phyloP scores from a whole-genome alignment of 257 asterid species.

The Solanum okadae region DNA sequence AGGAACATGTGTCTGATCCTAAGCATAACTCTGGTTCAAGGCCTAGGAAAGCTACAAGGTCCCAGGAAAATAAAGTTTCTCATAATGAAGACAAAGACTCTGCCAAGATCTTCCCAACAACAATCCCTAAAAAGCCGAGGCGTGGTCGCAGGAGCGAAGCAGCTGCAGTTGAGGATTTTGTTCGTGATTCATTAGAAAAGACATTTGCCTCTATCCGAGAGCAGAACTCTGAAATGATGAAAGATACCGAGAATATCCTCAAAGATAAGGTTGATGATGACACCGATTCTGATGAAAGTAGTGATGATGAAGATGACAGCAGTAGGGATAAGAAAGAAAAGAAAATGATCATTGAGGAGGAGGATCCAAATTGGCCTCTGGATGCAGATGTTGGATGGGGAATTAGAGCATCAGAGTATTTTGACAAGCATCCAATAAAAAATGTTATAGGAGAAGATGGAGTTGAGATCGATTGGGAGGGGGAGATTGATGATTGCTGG shows the following conservation, averaged over 20 bases:
- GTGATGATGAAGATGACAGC: slow-evolving; percentile 30
- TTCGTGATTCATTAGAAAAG: slow-evolving; percentile 46
- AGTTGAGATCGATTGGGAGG: slow-evolving; percentile 79
- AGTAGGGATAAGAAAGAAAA: slow-evolving; percentile 10
- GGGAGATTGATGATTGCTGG: slow-evolving; percentile 71
- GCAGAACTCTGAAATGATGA: slow-evolving; percentile 55
- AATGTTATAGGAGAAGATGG: slow-evolving; percentile 79
- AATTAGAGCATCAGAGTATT: slow-evolving; percentile 85
- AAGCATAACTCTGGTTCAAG: slow-evolving; percentile 12
- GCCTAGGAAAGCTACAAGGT: slow-evolving; percentile 16
- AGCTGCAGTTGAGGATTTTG: slow-evolving; percentile 87
- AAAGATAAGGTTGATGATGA: slow-evolving; percentile 39
- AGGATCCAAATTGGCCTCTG: slow-evolving; percentile 89
- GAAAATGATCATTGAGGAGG: slow-evolving; percentile 64
- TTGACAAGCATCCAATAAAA: slow-evolving; percentile 70
- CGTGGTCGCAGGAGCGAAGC: slow-evolving; percentile 88
- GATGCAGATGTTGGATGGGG: slow-evolving; percentile 99
- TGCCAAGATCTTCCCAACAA: slow-evolving; percentile 28
- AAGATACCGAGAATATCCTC: slow-evolving; percentile 47
- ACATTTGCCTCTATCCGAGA: slow-evolving; percentile 61
- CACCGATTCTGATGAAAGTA: slow-evolving; percentile 13
- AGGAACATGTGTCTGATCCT: slow-evolving; percentile 15
- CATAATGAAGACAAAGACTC: slow-evolving; percentile 20
- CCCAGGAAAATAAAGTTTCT: slow-evolving; percentile 13
- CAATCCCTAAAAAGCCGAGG: slow-evolving; percentile 65